These are phyloP conservation scores for Paracamarosporium sp. DNA, from an alignment of 2,329 filamentous ascomycete species.

Conservation along the genomic window DNA sequence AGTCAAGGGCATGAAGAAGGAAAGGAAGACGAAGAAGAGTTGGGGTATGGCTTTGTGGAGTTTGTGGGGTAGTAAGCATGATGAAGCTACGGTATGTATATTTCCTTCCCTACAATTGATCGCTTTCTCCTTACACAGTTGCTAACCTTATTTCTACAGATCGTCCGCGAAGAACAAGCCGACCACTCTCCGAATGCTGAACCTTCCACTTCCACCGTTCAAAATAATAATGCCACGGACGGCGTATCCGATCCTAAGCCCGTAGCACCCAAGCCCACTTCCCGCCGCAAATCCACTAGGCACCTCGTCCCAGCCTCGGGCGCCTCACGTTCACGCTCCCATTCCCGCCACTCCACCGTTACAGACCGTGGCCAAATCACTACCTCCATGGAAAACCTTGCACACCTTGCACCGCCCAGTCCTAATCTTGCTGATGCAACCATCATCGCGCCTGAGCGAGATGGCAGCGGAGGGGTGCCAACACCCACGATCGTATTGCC, in stretches of 20 bases:
- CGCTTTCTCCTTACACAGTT: background rate
- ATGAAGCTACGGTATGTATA: constrained; percentile 70
- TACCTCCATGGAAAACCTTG: constrained; percentile 26
- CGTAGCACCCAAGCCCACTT: constrained; percentile 13
- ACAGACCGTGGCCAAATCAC: constrained; percentile 42
- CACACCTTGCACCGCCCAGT: constrained; percentile 24
- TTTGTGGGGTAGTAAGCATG: constrained; percentile 87
- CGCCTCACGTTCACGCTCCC: constrained; percentile 30
- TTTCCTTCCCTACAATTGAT: background rate
- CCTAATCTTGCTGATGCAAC: constrained; percentile 37
- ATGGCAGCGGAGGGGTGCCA: background rate
- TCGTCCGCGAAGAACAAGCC: constrained; percentile 41
- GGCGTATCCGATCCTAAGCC: constrained; percentile 36
- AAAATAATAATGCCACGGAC: constrained; percentile 33
- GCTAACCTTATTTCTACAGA: constrained; percentile 30
- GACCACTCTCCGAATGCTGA: constrained; percentile 26
- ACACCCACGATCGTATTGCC: constrained; percentile 29
- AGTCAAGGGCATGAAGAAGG: constrained; percentile 54
- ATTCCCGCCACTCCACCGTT: constrained; percentile 37
- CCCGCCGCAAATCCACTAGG: constrained; percentile 10
- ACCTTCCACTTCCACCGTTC: constrained; percentile 35
- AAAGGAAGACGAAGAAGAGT: constrained; percentile 69
- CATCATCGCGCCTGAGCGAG: constrained; percentile 34
- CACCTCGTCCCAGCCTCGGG: constrained; percentile 13
- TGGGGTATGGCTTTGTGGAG: constrained; percentile 84